Evolutionary conservation across 2,329 filamentous ascomycete genomes (phyloP).

Genomic region (Cytospora mali): DNA sequence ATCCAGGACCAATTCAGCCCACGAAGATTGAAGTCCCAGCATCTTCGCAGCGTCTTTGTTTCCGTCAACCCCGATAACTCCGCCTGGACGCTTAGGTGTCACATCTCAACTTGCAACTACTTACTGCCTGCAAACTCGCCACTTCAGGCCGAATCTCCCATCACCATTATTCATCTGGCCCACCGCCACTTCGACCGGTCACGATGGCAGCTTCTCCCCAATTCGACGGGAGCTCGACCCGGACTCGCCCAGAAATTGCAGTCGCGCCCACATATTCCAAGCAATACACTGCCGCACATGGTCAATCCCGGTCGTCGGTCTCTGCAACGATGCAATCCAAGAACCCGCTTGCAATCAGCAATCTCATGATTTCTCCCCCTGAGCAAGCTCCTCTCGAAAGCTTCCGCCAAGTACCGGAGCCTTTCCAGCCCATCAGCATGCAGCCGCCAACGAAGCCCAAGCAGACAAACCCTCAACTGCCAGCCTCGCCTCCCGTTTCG

Average conservation of each 20-base stretch:
- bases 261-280: neutral
- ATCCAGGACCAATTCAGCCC: neutral
- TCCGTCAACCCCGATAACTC: neutral
- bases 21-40: conserved; percentile 4
- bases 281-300: neutral
- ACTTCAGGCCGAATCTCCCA: neutral
- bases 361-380: conserved; percentile 62
- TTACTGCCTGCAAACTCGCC: conserved; percentile 10
- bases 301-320: neutral
- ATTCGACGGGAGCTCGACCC: conserved; percentile 4
- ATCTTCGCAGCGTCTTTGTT: conserved; percentile 9
- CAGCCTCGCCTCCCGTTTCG: conserved; percentile 62
- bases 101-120: neutral
- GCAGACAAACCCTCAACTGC: conserved; percentile 34
- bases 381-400: conserved; percentile 56
- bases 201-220: conserved; percentile 12
- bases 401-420: conserved; percentile 40
- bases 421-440: conserved; percentile 32
- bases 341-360: conserved; percentile 53
- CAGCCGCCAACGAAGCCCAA: conserved; percentile 31
- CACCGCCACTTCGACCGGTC: neutral
- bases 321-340: conserved; percentile 34
- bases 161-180: neutral
- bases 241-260: neutral
- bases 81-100: conserved; percentile 7